Conservation (phyloP, 257 asterid species). For the Salvia hispanica region DNA sequence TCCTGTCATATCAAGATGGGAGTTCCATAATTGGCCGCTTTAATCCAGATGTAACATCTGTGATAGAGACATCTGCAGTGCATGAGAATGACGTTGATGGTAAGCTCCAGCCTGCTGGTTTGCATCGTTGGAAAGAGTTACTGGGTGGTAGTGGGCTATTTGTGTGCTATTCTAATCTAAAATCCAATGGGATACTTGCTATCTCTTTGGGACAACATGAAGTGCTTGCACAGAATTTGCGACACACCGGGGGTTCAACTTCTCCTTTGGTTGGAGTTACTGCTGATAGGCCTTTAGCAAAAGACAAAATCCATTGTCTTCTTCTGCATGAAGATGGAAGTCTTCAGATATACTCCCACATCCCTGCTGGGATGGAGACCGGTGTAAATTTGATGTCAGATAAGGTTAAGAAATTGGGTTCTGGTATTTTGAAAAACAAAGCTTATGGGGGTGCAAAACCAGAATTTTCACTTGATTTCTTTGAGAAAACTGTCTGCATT, state of each 20-base stretch:
- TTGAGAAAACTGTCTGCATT: constrained; percentile 85
- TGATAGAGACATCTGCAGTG: constrained; percentile 68
- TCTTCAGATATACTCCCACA: constrained; percentile 90
- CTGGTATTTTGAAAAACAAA: constrained; percentile 84
- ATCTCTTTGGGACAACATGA: constrained; percentile 85
- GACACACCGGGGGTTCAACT: constrained; percentile 79
- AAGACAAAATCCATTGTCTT: constrained; percentile 95
- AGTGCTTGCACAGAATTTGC: constrained; percentile 74
- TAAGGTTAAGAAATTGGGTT: constrained; percentile 86
- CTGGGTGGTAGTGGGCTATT: constrained; percentile 72
- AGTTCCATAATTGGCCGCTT: constrained; percentile 80
- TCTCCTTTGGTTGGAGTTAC: constrained; percentile 94
- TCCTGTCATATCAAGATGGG: constrained; percentile 93
- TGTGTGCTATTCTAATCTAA: constrained; percentile 83
- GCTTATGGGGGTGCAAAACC: constrained; percentile 90
- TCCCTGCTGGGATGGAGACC: constrained; percentile 70
- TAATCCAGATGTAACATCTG: constrained; percentile 73
- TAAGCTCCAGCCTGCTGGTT: constrained; percentile 80
- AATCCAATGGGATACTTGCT: constrained; percentile 70
- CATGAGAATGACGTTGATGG: constrained; percentile 78
- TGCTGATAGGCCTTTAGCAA: constrained; percentile 92
- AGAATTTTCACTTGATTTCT: constrained; percentile 93
- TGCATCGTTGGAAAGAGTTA: constrained; percentile 94
- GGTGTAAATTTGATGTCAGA: constrained; percentile 68
- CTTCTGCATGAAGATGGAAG: constrained; percentile 98